A percentile compares a stretch with the other conserved stretches of the same genome.
phyloP scores from a whole-genome alignment of 441 rosid genomes.

The Bocquillonia castaneifolia region DNA sequence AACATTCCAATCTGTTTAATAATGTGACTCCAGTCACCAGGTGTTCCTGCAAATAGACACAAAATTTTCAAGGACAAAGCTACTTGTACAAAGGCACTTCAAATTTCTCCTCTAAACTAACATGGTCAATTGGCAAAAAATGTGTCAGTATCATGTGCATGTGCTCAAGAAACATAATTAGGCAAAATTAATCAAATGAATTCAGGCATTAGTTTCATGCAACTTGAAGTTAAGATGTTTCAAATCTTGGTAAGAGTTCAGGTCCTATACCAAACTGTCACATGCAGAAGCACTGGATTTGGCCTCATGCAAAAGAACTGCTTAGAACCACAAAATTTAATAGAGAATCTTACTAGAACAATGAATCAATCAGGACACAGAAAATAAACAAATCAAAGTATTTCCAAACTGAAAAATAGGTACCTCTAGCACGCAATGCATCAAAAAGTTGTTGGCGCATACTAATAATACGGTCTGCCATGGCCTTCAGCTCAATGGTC shows the following conservation, averaged over 20 bases:
- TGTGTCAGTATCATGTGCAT: background rate
- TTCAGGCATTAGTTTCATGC: background rate
- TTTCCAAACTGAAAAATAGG: background rate
- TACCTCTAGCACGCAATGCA: constrained; percentile 64
- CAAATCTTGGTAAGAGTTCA: too few species aligned
- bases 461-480: constrained; percentile 88
- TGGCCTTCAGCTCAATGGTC: constrained; percentile 84
- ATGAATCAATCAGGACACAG: too few species aligned
- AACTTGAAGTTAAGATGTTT: background rate
- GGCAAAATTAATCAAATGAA: background rate
- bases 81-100: background rate
- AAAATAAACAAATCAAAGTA: background rate
- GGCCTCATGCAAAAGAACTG: too few species aligned
- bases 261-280: too few species aligned
- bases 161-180: background rate
- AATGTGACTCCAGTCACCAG: constrained; percentile 97
- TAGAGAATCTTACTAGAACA: too few species aligned
- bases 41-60: constrained; percentile 54
- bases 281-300: too few species aligned
- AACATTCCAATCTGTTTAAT: constrained; percentile 94
- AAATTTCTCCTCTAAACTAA: background rate
- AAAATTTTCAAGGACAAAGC: background rate
- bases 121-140: background rate
- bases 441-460: constrained; percentile 76
- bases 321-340: too few species aligned